Conservation (phyloP, 148 eudicot species). For the Euryodendron excelsum region DNA sequence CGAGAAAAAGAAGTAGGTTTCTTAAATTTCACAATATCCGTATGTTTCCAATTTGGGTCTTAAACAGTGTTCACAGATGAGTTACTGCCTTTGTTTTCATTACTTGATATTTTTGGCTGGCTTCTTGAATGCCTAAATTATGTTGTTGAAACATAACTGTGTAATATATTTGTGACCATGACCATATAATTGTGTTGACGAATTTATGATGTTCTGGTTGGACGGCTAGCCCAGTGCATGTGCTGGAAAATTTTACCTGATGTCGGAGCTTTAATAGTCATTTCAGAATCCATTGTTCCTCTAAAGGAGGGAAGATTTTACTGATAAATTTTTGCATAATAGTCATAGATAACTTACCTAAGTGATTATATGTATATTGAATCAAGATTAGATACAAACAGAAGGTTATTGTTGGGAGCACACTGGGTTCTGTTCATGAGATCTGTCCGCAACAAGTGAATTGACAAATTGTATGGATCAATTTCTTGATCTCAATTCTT, state of each 20-base stretch:
- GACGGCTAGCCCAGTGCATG: background rate
- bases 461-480: background rate
- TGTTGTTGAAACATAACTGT: background rate
- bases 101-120: background rate
- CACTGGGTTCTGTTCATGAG: too few relatives aligned
- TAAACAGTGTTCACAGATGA: background rate
- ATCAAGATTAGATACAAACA: background rate
- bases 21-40: background rate
- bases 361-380: too few relatives aligned
- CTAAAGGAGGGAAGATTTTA: background rate
- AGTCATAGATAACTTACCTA: too few relatives aligned
- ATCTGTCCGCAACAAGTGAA: too few relatives aligned
- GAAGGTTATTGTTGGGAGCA: background rate
- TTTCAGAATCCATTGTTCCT: background rate
- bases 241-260: background rate
- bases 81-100: background rate
- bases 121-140: background rate
- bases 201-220: background rate
- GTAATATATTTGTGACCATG: too few relatives aligned
- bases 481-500: background rate
- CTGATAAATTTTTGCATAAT: background rate
- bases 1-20: constrained; percentile 79
- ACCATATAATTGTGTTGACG: background rate
- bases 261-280: background rate
- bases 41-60: background rate